Conservation (phyloP, 164 flowering plant genomes). For the Piper betle region DNA sequence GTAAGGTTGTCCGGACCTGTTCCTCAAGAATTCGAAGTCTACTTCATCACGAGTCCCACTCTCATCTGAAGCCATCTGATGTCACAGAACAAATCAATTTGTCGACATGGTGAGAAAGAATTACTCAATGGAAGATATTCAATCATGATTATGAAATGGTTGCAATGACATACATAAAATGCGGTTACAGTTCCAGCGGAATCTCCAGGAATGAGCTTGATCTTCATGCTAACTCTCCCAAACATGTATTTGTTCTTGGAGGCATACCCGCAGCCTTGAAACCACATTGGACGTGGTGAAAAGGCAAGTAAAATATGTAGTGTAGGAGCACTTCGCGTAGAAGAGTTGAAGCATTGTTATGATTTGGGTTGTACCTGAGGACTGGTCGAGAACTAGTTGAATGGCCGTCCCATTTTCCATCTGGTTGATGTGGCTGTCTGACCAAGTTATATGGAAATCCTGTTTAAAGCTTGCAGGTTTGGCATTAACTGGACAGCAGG, state of each 20-base stretch:
- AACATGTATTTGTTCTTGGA: conserved; percentile 2
- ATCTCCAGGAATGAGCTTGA: conserved; percentile 7
- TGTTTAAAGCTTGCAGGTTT: conserved; percentile 63
- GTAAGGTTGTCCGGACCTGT: conserved; percentile 76
- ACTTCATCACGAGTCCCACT: conserved; percentile 53
- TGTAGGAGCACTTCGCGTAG: no score
- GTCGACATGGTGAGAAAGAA: no score
- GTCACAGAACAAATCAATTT: not conserved
- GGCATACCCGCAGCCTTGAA: conserved; percentile 4
- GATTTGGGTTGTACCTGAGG: not conserved
- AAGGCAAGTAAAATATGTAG: not conserved
- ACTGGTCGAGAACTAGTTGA: conserved; percentile 66
- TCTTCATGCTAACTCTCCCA: conserved; percentile 5
- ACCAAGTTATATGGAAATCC: conserved; percentile 73
- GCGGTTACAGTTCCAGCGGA: conserved; percentile 21
- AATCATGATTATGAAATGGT: not conserved
- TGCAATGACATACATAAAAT: conserved; percentile 45
- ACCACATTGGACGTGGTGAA: not conserved
- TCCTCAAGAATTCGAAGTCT: conserved; percentile 93
- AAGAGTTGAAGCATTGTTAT: not conserved
- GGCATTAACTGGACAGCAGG: conserved; percentile 13
- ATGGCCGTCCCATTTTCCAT: conserved; percentile 60
- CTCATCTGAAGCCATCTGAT: conserved; percentile 83
- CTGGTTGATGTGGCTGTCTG: conserved; percentile 62
- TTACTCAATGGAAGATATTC: no score